Evolutionary conservation across 2,329 filamentous ascomycete genomes (phyloP), one percentile per base, ranked within the genome.

Genomic region (Paraphaeosphaeria minitans): DNA sequence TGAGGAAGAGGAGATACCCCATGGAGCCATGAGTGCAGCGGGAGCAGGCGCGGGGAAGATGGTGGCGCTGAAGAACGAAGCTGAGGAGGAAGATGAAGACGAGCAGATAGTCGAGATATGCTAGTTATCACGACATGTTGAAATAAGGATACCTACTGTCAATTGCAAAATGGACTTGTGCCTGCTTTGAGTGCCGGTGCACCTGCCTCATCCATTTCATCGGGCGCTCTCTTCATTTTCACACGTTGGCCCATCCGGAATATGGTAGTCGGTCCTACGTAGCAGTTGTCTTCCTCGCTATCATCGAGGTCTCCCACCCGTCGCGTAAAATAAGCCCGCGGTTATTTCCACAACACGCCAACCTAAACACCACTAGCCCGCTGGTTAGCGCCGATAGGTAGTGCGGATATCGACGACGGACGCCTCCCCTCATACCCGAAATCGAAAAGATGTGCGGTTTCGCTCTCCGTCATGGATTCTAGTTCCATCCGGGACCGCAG

Each of bases 1-100:
- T 7, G 85, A 83, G 49, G 84, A 82, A 51, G 79, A 79, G 55
- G 78, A 80, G 37, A 75, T 79, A 3, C 81, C 43, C 8, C 56
- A 61, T 19, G 61, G 55, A 33, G 63, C 47, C 41, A 64, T 58
- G 48, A 58, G 55, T 27, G 66, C 12, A 14, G 52, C 53, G 12
- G 65, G 58, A 19, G 67, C 62, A 41, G 66, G 61, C 29, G 60
- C 57, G 31, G 73, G 72, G 12, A 71, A 59, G 53, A 19, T 74
- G 58, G 61, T 75, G 19, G 73, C 67, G 55, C 52, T 74, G 57
- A 66, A 70, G 45, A 57, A 68, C 4, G 54, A 65, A 4, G 72
- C 69, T 4, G 56, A 64, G 3, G 70, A 73, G 21, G 71, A 73
- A 4, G 72, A 76, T 33, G 72, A 74, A 53, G 75, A 78, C 37